phyloP scores from a whole-genome alignment of 768 basidiomycete species.

The Collybia nuda region DNA sequence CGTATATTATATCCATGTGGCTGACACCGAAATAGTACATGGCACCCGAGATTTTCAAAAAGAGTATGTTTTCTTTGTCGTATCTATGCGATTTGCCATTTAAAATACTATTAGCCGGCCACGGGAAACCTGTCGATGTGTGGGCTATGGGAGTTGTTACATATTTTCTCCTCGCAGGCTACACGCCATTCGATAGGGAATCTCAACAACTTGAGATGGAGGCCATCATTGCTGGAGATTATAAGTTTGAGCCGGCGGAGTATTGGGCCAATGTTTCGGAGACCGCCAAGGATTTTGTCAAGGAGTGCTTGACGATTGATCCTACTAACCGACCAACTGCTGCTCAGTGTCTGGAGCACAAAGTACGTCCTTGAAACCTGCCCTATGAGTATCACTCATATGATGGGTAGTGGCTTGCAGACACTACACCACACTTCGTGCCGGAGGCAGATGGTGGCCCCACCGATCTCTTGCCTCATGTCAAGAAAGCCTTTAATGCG shows the following conservation, averaged over 20 bases:
- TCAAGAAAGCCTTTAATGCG: constrained; percentile 89
- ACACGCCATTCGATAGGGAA: constrained; percentile 97
- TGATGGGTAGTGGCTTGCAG: constrained; percentile 65
- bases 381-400: background rate
- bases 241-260: constrained; percentile 77
- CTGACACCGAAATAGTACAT: constrained; percentile 58
- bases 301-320: constrained; percentile 81
- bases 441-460: constrained; percentile 63
- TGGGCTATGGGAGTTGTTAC: constrained; percentile 99
- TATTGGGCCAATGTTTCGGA: constrained; percentile 87
- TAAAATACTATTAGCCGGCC: constrained; percentile 58
- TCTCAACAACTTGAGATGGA: constrained; percentile 88
- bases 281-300: constrained; percentile 83
- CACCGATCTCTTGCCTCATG: constrained; percentile 81
- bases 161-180: constrained; percentile 89
- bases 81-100: background rate
- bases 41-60: constrained; percentile 96
- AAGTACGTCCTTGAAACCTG: constrained; percentile 27
- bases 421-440: constrained; percentile 69
- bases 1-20: constrained; percentile 11
- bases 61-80: constrained; percentile 48
- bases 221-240: constrained; percentile 92
- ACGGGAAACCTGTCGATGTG: constrained; percentile 91
- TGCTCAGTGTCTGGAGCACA: constrained; percentile 67
- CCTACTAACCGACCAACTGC: constrained; percentile 81